Conservation (phyloP, 495 filamentous ascomycete species). For the Daldinia caldariorum region DNA sequence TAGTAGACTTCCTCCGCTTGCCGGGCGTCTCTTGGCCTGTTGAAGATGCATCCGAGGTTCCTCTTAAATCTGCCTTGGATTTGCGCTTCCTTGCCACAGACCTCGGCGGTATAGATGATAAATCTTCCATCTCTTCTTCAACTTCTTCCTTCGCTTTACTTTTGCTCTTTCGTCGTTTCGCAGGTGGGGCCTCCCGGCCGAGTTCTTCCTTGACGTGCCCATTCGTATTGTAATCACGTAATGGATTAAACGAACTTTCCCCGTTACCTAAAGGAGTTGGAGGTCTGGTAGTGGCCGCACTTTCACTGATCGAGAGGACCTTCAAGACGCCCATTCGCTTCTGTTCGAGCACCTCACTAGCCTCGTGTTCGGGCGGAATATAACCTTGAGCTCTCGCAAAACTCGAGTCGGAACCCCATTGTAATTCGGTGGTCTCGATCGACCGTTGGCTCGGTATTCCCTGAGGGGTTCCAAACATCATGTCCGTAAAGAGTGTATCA, state of each 20-base stretch:
- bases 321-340: slow-evolving; percentile 64
- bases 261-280: slow-evolving; percentile 62
- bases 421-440: slow-evolving; percentile 52
- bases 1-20: slow-evolving; percentile 45
- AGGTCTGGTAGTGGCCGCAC: slow-evolving; percentile 66
- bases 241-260: slow-evolving; percentile 47
- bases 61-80: slow-evolving; percentile 46
- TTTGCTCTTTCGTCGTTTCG: slow-evolving; percentile 62
- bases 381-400: slow-evolving; percentile 68
- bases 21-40: slow-evolving; percentile 41
- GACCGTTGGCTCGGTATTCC: slow-evolving; percentile 27
- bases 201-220: slow-evolving; percentile 49
- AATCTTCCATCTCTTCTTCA: slow-evolving; percentile 38
- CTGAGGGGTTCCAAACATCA: slow-evolving; percentile 50
- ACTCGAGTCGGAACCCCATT: slow-evolving; percentile 72
- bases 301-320: slow-evolving; percentile 62
- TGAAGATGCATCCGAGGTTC: slow-evolving; percentile 33
- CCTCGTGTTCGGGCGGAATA: slow-evolving; percentile 63
- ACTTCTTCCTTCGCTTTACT: slow-evolving; percentile 41
- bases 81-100: slow-evolving; percentile 50
- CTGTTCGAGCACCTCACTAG: slow-evolving; percentile 63
- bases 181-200: slow-evolving; percentile 53
- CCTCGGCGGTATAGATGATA: slow-evolving; percentile 29
- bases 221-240: slow-evolving; percentile 25
- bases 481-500: slow-evolving; percentile 49